These are phyloP conservation scores for Phaeotremella fagi DNA, from an alignment of 768 basidiomycete species.

Conservation along the genomic window DNA sequence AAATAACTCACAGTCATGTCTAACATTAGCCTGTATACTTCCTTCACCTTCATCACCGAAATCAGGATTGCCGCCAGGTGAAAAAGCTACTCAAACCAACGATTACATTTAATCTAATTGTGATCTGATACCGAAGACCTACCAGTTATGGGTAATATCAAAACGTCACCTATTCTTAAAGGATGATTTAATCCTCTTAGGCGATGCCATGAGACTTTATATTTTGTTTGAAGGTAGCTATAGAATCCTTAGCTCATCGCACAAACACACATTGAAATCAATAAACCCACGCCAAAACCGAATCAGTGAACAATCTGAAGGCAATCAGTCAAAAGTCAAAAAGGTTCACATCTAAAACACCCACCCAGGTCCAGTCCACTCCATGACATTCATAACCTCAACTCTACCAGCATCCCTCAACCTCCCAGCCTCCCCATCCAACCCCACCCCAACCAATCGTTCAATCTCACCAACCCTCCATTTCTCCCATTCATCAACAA, in stretches of 20 bases:
- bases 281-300: slow-evolving; percentile 28
- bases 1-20: slow-evolving; percentile 34
- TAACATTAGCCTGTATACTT: slow-evolving; percentile 26
- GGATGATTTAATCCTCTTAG: slow-evolving; percentile 32
- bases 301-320: slow-evolving; percentile 24
- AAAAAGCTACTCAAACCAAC: slow-evolving; percentile 13
- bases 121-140: neutral
- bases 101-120: too few species aligned
- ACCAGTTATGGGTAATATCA: slow-evolving; percentile 36
- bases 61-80: slow-evolving; percentile 32
- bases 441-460: slow-evolving; percentile 4
- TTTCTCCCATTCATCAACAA: slow-evolving; percentile 25
- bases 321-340: neutral
- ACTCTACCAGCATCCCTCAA: slow-evolving; percentile 6
- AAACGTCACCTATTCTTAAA: slow-evolving; percentile 46
- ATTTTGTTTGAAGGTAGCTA: slow-evolving; percentile 41
- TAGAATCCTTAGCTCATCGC: slow-evolving; percentile 1
- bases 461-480: slow-evolving; percentile 12
- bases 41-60: slow-evolving; percentile 22
- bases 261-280: neutral
- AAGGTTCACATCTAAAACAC: neutral
- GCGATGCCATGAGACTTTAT: slow-evolving; percentile 38
- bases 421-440: slow-evolving; percentile 5
- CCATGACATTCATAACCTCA: slow-evolving; percentile 34
- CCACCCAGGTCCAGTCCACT: slow-evolving; percentile 41